phyloP scores from a whole-genome alignment of 179 eudicot species.

The Beta corolliflora region DNA sequence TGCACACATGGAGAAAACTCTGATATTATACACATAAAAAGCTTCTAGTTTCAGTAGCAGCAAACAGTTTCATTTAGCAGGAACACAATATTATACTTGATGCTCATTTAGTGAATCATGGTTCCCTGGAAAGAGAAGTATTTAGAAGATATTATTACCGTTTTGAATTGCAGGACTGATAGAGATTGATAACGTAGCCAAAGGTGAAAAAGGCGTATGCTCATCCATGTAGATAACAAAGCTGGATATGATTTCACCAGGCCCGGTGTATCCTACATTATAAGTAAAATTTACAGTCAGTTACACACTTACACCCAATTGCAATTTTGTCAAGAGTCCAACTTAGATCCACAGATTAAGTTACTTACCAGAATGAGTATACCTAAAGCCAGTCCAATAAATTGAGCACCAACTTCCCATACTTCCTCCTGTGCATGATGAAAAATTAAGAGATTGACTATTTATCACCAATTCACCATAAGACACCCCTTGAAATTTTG shows the following conservation, averaged over 20 bases:
- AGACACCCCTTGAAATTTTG: conserved; percentile 3
- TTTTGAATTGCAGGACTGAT: conserved; percentile 69
- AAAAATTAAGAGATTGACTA: neutral
- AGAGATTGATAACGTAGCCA: conserved; percentile 90
- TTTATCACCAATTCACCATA: neutral
- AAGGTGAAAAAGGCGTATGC: conserved; percentile 78
- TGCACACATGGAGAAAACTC: neutral
- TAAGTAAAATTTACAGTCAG: neutral
- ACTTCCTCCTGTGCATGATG: conserved; percentile 75
- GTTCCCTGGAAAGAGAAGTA: neutral
- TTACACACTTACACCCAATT: neutral
- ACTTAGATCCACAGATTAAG: neutral
- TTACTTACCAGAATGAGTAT: conserved; percentile 66
- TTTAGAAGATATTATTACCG: conserved; percentile 41
- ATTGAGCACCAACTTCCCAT: conserved; percentile 96
- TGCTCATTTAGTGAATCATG: neutral
- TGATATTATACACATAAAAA: neutral
- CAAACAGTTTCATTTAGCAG: neutral
- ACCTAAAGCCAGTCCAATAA: conserved; percentile 86
- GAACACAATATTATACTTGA: neutral
- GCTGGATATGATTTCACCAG: conserved; percentile 59
- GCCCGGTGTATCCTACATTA: conserved; percentile 70
- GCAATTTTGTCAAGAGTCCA: neutral
- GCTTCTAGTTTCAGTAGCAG: neutral
- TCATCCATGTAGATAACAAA: conserved; percentile 60